Evolutionary conservation across 805 yeast species (phyloP).

Genomic region (Zygoascus biomembranicola): DNA sequence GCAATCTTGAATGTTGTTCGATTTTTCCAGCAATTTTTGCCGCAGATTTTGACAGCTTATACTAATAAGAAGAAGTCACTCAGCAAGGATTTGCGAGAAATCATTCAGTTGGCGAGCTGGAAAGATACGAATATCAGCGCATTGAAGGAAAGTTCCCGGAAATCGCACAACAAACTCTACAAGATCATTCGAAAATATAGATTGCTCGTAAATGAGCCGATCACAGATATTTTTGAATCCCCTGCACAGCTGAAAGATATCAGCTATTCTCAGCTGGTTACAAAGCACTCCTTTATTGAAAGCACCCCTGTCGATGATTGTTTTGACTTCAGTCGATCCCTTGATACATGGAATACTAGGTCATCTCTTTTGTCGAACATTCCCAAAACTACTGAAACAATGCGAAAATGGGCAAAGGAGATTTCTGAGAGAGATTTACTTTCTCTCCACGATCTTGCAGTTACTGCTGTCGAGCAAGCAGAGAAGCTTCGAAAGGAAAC

Average conservation of each 20-base stretch:
- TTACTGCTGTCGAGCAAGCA: slow-evolving; percentile 47
- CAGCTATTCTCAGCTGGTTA: background rate
- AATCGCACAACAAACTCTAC: slow-evolving; percentile 77
- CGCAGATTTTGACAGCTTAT: slow-evolving; percentile 40
- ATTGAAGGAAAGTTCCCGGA: slow-evolving; percentile 83
- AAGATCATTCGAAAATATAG: slow-evolving; percentile 80
- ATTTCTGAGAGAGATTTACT: slow-evolving; percentile 36
- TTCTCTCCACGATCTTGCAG: slow-evolving; percentile 45
- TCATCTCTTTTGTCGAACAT: slow-evolving; percentile 49
- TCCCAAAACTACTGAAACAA: slow-evolving; percentile 42
- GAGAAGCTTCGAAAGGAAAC: slow-evolving; percentile 65
- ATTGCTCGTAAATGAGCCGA: slow-evolving; percentile 43
- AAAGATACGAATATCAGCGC: slow-evolving; percentile 93
- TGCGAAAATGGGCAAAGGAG: slow-evolving; percentile 40
- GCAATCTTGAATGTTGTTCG: slow-evolving; percentile 50
- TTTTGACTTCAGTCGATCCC: background rate
- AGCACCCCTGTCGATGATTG: background rate
- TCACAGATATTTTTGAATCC: slow-evolving; percentile 46
- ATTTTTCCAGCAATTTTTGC: slow-evolving; percentile 60
- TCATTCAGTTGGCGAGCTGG: slow-evolving; percentile 90
- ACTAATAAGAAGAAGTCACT: slow-evolving; percentile 41
- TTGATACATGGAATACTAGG: slow-evolving; percentile 44
- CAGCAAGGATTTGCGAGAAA: slow-evolving; percentile 75
- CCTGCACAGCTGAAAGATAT: background rate
- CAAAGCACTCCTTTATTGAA: background rate